Percentiles rank a stretch among this genome's conserved stretches.
Evolutionary conservation across 169 alveolate species (phyloP).

Genomic region (Amoebophrya sp.): DNA sequence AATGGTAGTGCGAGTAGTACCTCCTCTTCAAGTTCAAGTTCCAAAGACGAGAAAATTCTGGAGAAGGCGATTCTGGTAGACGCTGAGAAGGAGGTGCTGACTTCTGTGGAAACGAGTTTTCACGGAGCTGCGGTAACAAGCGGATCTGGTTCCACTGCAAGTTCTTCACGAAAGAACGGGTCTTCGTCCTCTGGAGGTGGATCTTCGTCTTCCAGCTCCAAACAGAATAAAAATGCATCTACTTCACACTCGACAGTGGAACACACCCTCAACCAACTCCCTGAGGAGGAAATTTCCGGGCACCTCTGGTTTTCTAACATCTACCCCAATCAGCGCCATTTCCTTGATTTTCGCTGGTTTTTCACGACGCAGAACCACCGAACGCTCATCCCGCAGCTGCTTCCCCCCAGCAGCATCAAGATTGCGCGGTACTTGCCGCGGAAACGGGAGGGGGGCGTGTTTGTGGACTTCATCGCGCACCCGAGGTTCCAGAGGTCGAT

Average conservation of each 20-base stretch:
- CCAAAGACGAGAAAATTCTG: too few relatives aligned
- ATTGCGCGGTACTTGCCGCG: background rate
- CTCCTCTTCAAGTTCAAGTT: too few relatives aligned
- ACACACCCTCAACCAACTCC: background rate
- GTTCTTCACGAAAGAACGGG: too few relatives aligned
- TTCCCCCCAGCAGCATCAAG: background rate
- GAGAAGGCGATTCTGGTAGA: too few relatives aligned
- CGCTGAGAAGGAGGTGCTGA: too few relatives aligned
- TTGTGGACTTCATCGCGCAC: background rate
- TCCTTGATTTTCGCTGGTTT: background rate
- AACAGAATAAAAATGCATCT: background rate
- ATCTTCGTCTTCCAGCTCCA: background rate
- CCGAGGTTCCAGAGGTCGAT: background rate
- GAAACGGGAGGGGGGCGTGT: background rate
- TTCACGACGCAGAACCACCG: background rate
- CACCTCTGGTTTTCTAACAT: conserved; percentile 5
- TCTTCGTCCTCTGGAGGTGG: too few relatives aligned
- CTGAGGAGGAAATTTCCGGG: background rate
- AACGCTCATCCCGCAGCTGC: background rate
- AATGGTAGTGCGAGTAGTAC: too few relatives aligned
- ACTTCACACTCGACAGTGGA: background rate
- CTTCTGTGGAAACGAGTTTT: too few relatives aligned
- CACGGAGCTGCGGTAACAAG: too few relatives aligned
- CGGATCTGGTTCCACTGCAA: too few relatives aligned
- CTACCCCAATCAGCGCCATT: background rate